Conservation (phyloP, 768 basidiomycete genomes). For the Suillus alpinus region DNA sequence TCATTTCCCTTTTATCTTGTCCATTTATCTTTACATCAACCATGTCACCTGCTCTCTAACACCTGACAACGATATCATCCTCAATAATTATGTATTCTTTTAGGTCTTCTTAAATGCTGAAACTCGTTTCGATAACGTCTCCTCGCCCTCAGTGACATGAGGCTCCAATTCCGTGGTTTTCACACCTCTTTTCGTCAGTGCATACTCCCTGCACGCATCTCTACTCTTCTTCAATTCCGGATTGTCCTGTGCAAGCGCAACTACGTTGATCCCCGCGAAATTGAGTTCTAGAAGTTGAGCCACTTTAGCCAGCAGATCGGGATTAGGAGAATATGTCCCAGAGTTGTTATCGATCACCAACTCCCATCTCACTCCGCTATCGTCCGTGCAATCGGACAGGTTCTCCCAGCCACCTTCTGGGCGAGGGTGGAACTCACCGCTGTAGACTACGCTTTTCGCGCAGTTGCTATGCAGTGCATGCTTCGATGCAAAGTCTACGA, state of each 20-base stretch:
- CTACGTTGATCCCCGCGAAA: conserved; percentile 61
- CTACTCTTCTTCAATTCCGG: conserved; percentile 53
- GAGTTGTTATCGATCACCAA: conserved; percentile 84
- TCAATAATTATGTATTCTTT: not conserved
- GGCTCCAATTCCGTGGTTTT: conserved; percentile 62
- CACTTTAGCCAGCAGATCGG: conserved; percentile 55
- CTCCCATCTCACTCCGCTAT: conserved; percentile 69
- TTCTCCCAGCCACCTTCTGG: conserved; percentile 65
- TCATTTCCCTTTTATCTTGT: conserved; percentile 12
- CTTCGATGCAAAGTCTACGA: conserved; percentile 84
- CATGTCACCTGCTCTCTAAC: conserved; percentile 8
- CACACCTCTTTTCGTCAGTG: conserved; percentile 57
- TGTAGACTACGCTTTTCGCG: conserved; percentile 61
- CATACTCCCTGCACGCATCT: conserved; percentile 69
- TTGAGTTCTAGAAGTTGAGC: conserved; percentile 68
- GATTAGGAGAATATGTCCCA: conserved; percentile 81
- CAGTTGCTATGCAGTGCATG: conserved; percentile 84
- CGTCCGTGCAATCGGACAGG: conserved; percentile 54
- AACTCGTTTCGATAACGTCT: conserved; percentile 42
- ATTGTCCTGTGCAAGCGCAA: conserved; percentile 55
- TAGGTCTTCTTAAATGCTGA: conserved; percentile 4
- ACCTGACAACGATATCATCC: conserved; percentile 4
- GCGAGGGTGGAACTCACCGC: conserved; percentile 78
- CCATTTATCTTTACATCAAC: conserved; percentile 9
- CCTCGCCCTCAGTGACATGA: conserved; percentile 51